Base-by-base conservation (phyloP, 208 protist genomes). In the Crithidia expoeki region DNA sequence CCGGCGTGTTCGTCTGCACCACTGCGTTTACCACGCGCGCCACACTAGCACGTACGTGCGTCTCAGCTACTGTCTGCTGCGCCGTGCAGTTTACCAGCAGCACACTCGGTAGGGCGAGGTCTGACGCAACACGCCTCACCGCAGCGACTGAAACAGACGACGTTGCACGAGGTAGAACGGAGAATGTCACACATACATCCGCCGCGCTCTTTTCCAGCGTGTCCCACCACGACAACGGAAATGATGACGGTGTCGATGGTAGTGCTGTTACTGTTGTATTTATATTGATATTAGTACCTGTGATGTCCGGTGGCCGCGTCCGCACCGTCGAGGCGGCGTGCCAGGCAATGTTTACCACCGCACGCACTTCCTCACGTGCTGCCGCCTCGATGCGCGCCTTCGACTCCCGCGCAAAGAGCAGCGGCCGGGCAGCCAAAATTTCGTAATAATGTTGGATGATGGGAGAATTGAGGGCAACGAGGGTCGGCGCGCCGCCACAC, bases 11-110 rank as follows among this genome's bases (percentile, higher is more conserved):
- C 1, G 66, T 40, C 19, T 69, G 42, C 36, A 79, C 59, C 19
- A 69, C 60, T 1, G 61, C 73, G 27, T 79, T 66, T 25, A 63
- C 28, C 21, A 79, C 57, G 12, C 40, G 46, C 5, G 59, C 66
- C 1, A 66, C 57, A 12, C 69, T 74, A 32, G 79, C 64, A 4
- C 47, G 56, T 4, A 67, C 50, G 27, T 62, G 51, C 63, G 75
- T 66, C 53, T 83, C 77, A 38, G 72, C 77, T 0, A 30, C 40
- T 2, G 60, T 70, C 64, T 83, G 76, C 47, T 79, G 64, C 11
- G 65, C 72, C 11, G 81, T 81, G 74, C 68, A 74, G 63, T 78
- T 74, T 25, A 86, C 53, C 5, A 71, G 52, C 33, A 83, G 11
- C 14, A 38, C 25, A n/a, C 69, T 70, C 0, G 77, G 53, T 1